A percentile compares a stretch with the other conserved stretches of the same genome.
phyloP scores from a whole-genome alignment of 495 filamentous ascomycete species.

The Penicillium paradoxum region DNA sequence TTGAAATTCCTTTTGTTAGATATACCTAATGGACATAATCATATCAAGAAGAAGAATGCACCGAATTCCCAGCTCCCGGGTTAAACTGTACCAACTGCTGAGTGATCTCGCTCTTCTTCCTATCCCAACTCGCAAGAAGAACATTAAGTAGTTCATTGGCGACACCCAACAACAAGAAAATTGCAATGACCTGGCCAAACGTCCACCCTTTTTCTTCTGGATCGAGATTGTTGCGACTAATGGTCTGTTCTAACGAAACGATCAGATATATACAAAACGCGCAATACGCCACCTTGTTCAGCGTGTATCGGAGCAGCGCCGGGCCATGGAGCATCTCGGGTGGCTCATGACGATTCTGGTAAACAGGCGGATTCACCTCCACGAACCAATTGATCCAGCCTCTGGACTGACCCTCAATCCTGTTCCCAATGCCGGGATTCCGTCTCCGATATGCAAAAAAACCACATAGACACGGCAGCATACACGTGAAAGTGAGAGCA shows the following conservation, averaged over 20 bases:
- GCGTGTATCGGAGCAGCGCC: slow-evolving; percentile 6
- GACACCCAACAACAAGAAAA: slow-evolving; percentile 17
- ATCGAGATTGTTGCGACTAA: slow-evolving; percentile 11
- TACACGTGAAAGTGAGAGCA: slow-evolving; percentile 7
- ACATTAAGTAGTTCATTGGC: slow-evolving; percentile 18
- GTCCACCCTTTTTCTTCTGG: slow-evolving; percentile 15
- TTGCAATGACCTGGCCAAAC: slow-evolving; percentile 18
- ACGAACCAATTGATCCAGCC: slow-evolving; percentile 7
- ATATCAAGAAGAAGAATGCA: background rate
- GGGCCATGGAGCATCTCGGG: slow-evolving; percentile 3
- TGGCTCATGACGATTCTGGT: background rate
- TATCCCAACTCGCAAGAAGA: slow-evolving; percentile 15
- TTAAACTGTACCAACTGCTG: slow-evolving; percentile 5
- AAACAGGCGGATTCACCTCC: background rate
- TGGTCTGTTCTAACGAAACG: slow-evolving; percentile 20
- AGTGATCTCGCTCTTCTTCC: background rate
- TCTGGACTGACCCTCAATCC: slow-evolving; percentile 1
- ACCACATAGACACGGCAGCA: slow-evolving; percentile 12
- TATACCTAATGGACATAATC: no score
- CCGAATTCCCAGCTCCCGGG: background rate
- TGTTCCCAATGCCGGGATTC: background rate
- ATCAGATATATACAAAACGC: slow-evolving; percentile 16
- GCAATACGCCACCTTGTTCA: slow-evolving; percentile 13
- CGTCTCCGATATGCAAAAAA: background rate
- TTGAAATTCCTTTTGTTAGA: no score